These are phyloP conservation scores for Vanrija sp. DNA, from an alignment of 1,284 basidiomycete species.

Conservation along the genomic window DNA sequence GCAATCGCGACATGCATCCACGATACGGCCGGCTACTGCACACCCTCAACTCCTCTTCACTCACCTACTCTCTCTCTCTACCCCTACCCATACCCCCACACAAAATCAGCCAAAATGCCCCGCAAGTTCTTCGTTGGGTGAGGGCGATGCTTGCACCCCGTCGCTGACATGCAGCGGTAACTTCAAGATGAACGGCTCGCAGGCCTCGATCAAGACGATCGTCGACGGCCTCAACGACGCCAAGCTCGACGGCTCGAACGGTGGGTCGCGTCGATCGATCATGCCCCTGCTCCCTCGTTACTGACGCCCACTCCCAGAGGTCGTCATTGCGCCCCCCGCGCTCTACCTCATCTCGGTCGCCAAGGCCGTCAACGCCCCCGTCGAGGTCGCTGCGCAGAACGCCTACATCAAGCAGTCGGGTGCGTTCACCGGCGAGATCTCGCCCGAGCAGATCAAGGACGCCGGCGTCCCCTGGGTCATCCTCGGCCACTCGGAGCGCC, in stretches of 20 bases:
- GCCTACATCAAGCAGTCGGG: constrained; percentile 78
- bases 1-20: too few species aligned
- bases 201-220: constrained; percentile 62
- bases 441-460: constrained; percentile 77
- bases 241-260: constrained; percentile 66
- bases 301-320: constrained; percentile 58
- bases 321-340: constrained; percentile 86
- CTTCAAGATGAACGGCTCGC: constrained; percentile 88
- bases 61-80: neutral
- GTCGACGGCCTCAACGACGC: constrained; percentile 69
- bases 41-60: neutral
- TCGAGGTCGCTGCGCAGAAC: constrained; percentile 88
- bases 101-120: constrained; percentile 28
- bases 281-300: neutral
- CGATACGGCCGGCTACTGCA: too few species aligned
- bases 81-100: neutral
- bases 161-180: constrained; percentile 70
- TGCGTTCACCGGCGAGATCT: constrained; percentile 94
- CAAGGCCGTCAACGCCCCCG: constrained; percentile 58
- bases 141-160: constrained; percentile 1
- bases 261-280: constrained; percentile 52
- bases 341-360: constrained; percentile 73
- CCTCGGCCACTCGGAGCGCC: constrained; percentile 96
- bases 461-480: constrained; percentile 87
- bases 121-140: constrained; percentile 48